phyloP scores from a whole-genome alignment of 768 basidiomycete species.

The Galerina sulciceps region DNA sequence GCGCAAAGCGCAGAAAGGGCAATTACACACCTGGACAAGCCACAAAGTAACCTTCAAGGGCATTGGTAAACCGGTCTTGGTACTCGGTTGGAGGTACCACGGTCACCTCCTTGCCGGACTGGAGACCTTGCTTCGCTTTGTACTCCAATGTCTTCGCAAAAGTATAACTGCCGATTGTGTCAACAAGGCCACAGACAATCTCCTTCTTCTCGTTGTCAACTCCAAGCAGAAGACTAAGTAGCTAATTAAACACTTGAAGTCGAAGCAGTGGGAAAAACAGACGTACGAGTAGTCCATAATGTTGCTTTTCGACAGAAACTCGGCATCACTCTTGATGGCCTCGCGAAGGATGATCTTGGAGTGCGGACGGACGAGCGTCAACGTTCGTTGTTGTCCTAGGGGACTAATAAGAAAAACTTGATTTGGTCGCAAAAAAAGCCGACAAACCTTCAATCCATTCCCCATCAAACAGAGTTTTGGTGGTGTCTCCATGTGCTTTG shows the following conservation, averaged over 20 bases:
- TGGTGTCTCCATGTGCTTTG: constrained; percentile 48
- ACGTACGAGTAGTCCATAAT: constrained; percentile 89
- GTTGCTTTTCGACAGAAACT: constrained; percentile 73
- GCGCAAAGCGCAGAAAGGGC: neutral
- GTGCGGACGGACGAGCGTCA: constrained; percentile 71
- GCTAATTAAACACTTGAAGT: neutral
- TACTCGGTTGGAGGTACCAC: constrained; percentile 83
- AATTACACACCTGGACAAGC: constrained; percentile 68
- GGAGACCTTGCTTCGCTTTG: constrained; percentile 80
- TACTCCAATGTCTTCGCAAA: constrained; percentile 88
- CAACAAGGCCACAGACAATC: constrained; percentile 80
- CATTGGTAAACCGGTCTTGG: constrained; percentile 73
- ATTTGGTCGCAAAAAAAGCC: neutral
- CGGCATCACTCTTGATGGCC: constrained; percentile 71
- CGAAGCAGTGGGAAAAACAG: neutral
- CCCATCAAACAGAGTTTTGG: constrained; percentile 74
- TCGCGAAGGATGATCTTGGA: constrained; percentile 74
- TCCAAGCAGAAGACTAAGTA: constrained; percentile 66
- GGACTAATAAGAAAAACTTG: neutral
- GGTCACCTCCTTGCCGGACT: constrained; percentile 71
- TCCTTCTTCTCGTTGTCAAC: constrained; percentile 69
- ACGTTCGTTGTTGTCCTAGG: constrained; percentile 64
- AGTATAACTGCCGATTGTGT: constrained; percentile 86
- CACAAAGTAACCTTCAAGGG: constrained; percentile 76
- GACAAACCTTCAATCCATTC: constrained; percentile 82